Evolutionary conservation across 176 grass and related monocot genomes (phyloP).

Genomic region (Miscanthus lutarioriparius): DNA sequence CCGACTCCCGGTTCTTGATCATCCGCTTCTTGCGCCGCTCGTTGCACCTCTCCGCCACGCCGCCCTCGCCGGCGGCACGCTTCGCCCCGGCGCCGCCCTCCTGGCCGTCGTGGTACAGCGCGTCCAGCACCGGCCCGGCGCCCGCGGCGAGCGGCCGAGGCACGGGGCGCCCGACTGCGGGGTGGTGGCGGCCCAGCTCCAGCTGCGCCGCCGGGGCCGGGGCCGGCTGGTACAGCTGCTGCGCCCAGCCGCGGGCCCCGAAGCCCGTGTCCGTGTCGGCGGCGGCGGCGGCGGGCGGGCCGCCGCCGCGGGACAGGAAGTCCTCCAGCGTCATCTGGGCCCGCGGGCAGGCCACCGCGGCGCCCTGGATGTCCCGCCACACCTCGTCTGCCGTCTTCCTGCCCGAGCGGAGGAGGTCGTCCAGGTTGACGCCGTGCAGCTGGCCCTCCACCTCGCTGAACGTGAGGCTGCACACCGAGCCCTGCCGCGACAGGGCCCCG

Average conservation of each 20-base stretch:
- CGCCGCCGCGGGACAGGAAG: conserved; percentile 58
- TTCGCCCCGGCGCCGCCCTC: conserved; percentile 20
- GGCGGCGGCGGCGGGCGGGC: neutral
- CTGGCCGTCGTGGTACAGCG: conserved; percentile 49
- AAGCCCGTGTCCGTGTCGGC: neutral
- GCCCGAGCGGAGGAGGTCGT: conserved; percentile 56
- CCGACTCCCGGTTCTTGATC: conserved; percentile 97
- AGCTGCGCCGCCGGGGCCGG: neutral
- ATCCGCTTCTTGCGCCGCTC: conserved; percentile 92
- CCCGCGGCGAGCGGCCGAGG: conserved; percentile 44
- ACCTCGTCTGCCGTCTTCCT: conserved; percentile 77
- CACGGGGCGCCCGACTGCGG: conserved; percentile 43
- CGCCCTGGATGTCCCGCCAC: conserved; percentile 76
- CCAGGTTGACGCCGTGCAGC: conserved; percentile 72
- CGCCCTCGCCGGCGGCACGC: conserved; percentile 26
- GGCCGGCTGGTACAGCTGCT: conserved; percentile 27
- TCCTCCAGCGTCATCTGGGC: conserved; percentile 87
- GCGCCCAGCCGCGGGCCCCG: conserved; percentile 14
- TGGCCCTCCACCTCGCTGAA: conserved; percentile 70
- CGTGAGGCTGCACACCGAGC: conserved; percentile 64
- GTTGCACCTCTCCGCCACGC: conserved; percentile 32
- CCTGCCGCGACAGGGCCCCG: conserved; percentile 51
- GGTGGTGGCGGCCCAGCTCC: neutral
- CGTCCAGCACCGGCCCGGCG: conserved; percentile 61
- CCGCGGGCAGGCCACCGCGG: neutral